Evolutionary conservation across 176 grass and related monocot species (phyloP), one percentile per base, ranked within the genome.

Genomic region (Secale cereale): DNA sequence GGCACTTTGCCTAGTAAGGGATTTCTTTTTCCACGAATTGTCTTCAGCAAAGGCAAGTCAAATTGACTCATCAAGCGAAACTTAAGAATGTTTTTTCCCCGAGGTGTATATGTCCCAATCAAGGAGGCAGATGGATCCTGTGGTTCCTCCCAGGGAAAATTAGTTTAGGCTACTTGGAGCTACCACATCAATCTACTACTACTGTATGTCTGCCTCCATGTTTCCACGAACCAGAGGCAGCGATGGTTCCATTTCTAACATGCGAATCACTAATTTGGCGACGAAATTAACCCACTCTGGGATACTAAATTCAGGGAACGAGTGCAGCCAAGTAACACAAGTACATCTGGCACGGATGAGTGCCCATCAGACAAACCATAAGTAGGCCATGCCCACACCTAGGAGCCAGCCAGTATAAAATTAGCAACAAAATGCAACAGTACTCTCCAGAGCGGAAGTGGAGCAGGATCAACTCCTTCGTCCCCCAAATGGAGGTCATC

Each of bases 401-500:
- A 78, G 23, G 32, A 40, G 36, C 32, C 2, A 48, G 64, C 12
- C 1, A 54, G 66, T 10, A 10, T 4, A 71, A 39, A 86, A 48
- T 62, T 30, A 36, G 65, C 30, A 70, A 14, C 15, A 25, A 37
- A 36, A 78, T 71, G 73, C 22, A 37, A 17, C 37, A 7, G 65
- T 29, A 27, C 10, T 1, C 17, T 35, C 16, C 60, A 40, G 26
- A 30, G 54, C 45, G 2, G 30, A 4, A 12, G 30, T 43, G 9
- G 20, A 65, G 17, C 20, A 48, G 32, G 36, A 48, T 48, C 6
- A 61, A 50, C 20, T n/a, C 76, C 20, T 57, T 54, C 11, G 73
- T 57, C 59, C 31, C 20, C 11, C 23, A 76, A 88, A 83, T 65
- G 86, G 81, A 88, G 76, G 76, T 13, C 59, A 10, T 50, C 20